Evolutionary conservation across 1,139 yeast species (phyloP), one percentile per base, ranked within the genome.

Genomic region (Nadsonia commutata): DNA sequence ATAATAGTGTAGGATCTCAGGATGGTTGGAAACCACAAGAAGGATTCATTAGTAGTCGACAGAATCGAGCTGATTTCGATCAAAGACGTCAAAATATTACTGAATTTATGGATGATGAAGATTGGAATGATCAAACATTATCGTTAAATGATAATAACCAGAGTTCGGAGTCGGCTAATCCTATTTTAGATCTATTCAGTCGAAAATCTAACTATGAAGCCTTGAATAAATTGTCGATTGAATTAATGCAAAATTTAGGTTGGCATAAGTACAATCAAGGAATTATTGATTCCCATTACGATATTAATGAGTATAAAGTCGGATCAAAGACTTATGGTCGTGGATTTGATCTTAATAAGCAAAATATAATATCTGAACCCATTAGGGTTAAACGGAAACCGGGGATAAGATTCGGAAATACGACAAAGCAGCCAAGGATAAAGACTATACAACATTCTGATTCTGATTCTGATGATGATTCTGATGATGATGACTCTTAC

Each of bases 101-200:
- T 37, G 58, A 56, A 39, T 56, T 49, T 39, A 58, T 60, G 62
- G 65, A 60, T 45, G 62, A 57, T 16, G 64, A 60, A 38, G 65
- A 59, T 42, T 45, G 51, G 21, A 51, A 52, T n/a, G 58, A 59
- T 16, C 47, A 16, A 58, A 54, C 18, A 49, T 40, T 38, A 37
- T 20, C 22, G 20, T n/a, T 23, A 21, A 3, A 31, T 27, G 17
- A 27, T n/a, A 27, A 16, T 39, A 20, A 33, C 22, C 40, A 11
- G 42, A 38, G 40, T 22, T n/a, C 27, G 19, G 20, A 31, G n/a
- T n/a, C n/a, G n/a, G n/a, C n/a, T n/a, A 19, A 36, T 20, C 38
- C 9, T 4, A 27, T 27, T 13, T 9, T 27, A 16, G 33, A 27
- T 3, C n/a, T 27, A 9, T 27, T 27, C n/a, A 8, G 5, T 4